Evolutionary conservation across 202 grass and related monocot species (phyloP), one percentile per base, ranked within the genome.

Genomic region (Bolboschoenoplectus hybrid): DNA sequence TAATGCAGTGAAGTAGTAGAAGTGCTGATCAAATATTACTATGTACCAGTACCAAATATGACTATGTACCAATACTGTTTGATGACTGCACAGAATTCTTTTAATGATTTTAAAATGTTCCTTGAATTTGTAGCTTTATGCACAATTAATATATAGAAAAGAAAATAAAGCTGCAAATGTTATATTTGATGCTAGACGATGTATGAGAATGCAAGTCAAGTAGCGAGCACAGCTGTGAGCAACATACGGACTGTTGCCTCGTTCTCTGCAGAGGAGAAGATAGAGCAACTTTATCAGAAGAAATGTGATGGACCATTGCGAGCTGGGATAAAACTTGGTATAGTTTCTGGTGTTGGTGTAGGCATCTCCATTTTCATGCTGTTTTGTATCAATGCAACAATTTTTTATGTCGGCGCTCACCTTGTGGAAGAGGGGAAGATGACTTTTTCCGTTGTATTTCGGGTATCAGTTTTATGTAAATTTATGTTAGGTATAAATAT

Each of bases 131-230:
- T 50, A 35, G 2, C 1, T 75, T 75, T 51, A 26, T 26, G 26
- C 26, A 20, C 20, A 49, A 51, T 11, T 10, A 14, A 47, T 53
- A 53, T 26, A 2, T 26, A 50, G 35, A 55, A 36, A 8, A 53
- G 61, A 35, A 52, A 32, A 13, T 80, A 16, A 81, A 58, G 50
- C 35, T n/a, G 32, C 26, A 40, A 82, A 74, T 80, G 26, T 26
- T 26, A 68, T 32, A 46, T 92, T 60, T 41, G 17, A 72, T 7
- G 5, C 12, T 58, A 97, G 95, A 85, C 89, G 85, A 97, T 95
- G 95, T 93, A 97, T 47, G 92, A 97, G 49, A 92, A 95, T 66
- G 95, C 95, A 86, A 97, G 92, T 61, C 92, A 97, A 75, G 89
- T 97, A 67, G 95, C 95, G 69, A 97, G 89, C 85, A 91, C 91